phyloP scores from a whole-genome alignment of 2,329 filamentous ascomycete species.

The Mariannaea elegans region DNA sequence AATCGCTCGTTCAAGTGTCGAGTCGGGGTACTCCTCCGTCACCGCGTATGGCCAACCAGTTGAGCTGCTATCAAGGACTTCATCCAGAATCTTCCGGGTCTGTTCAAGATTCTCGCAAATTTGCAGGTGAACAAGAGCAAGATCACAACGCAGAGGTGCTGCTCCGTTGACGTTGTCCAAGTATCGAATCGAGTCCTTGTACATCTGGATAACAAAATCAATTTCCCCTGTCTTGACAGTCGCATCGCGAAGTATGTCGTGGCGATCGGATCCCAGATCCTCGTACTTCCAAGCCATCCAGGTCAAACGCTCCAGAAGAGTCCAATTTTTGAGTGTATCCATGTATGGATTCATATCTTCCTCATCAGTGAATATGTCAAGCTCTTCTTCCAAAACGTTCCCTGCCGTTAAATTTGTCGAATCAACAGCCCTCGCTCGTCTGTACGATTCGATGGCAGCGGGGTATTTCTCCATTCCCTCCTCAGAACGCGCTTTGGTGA shows the following conservation, averaged over 20 bases:
- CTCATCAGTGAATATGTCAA: constrained; percentile 25
- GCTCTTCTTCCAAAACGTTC: constrained; percentile 31
- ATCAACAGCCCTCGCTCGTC: constrained; percentile 27
- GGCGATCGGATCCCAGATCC: background rate
- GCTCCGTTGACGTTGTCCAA: constrained; percentile 40
- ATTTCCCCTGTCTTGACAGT: constrained; percentile 30
- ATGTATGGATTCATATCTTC: constrained; percentile 25
- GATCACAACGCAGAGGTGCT: constrained; percentile 32
- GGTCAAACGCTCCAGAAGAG: constrained; percentile 37
- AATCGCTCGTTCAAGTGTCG: constrained; percentile 23
- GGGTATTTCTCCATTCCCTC: constrained; percentile 16
- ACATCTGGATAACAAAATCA: constrained; percentile 34
- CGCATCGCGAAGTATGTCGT: constrained; percentile 20
- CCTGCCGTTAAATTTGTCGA: constrained; percentile 30
- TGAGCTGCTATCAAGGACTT: constrained; percentile 33
- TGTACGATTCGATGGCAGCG: constrained; percentile 27
- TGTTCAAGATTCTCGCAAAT: constrained; percentile 24
- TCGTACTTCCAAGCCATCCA: constrained; percentile 38
- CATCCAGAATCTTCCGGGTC: constrained; percentile 29
- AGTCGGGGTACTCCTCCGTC: constrained; percentile 27
- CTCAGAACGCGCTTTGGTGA: constrained; percentile 33
- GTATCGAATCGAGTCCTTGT: constrained; percentile 34
- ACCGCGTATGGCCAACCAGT: constrained; percentile 34
- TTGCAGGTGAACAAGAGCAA: constrained; percentile 29
- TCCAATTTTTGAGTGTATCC: constrained; percentile 36